Evolutionary conservation across 2,329 filamentous ascomycete genomes (phyloP), one percentile per base, ranked within the genome.

Genomic region (Fusarium armeniacum): DNA sequence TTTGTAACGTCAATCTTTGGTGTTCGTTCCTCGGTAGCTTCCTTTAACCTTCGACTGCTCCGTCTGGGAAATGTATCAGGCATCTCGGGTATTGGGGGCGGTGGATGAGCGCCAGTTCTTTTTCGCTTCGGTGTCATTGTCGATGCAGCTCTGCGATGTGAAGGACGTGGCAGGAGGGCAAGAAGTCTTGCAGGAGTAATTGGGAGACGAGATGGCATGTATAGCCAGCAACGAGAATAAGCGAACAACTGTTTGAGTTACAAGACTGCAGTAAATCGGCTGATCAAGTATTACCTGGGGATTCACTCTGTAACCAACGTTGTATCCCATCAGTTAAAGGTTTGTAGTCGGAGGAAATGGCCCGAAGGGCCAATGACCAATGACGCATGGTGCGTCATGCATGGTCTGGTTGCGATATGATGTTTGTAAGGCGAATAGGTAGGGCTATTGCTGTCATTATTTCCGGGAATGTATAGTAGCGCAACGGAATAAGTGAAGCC

Each of bases 121-220:
- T 81, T 83, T 50, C 82, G 78, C 67, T 83, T 84, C 6, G 76
- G 41, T 3, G 75, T 75, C 82, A 83, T 84, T 13, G 33, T 59
- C 26, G 45, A 24, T 20, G 53, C 46, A 38, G 30, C 54, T 69
- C 53, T 65, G 43, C 40, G 30, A 18, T 62, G 38, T 28, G 26
- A 45, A n/a, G 35, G 26, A 20, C 62, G 50, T 53, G 56, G 49
- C n/a, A 28, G 55, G 26, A 24, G 57, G 41, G 43, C 52, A 49
- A 32, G 33, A 41, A 54, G 35, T 47, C 62, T 73, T 30, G 28
- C 43, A 50, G 43, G 13, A 18, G 24, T n/a, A 13, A 41, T 40
- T 30, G 49, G 33, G 35, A 52, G 33, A 30, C 49, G 49, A 30
- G 49, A 11, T 26, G 49, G 49, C 49, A 52, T 52, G 49, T 71